These are phyloP conservation scores for Eragrostis curvula DNA, from an alignment of 176 grass and related monocot genomes.

Conservation along the genomic window DNA sequence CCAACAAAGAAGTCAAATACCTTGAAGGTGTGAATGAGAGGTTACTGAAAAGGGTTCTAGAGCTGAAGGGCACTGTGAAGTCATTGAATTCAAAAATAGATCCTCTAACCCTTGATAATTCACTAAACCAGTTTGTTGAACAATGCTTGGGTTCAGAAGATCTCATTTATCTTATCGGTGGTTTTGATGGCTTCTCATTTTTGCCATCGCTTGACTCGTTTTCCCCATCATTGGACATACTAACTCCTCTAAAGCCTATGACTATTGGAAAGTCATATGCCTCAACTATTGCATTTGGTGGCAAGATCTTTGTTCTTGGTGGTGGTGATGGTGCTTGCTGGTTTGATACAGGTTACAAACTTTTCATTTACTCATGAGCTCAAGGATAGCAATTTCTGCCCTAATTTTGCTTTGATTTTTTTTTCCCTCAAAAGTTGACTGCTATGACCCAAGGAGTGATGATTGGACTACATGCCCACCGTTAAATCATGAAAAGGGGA, in stretches of 20 bases:
- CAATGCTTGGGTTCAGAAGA: conserved; percentile 74
- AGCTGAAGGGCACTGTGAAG: conserved; percentile 49
- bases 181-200: conserved; percentile 65
- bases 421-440: no score
- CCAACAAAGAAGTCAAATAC: conserved; percentile 47
- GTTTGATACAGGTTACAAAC: conserved; percentile 69
- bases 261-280: conserved; percentile 57
- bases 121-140: conserved; percentile 67
- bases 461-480: conserved; percentile 62
- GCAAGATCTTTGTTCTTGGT: conserved; percentile 82
- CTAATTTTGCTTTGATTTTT: no score
- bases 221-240: conserved; percentile 71
- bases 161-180: conserved; percentile 79
- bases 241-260: conserved; percentile 75
- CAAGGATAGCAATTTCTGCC: not conserved
- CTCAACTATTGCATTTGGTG: conserved; percentile 64
- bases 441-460: conserved; percentile 68
- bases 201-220: conserved; percentile 68
- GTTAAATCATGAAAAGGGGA: conserved; percentile 61
- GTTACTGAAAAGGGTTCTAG: conserved; percentile 49
- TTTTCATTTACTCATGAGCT: conserved; percentile 2
- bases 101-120: conserved; percentile 61
- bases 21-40: conserved; percentile 51
- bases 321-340: conserved; percentile 70
- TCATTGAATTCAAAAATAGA: conserved; percentile 63